phyloP scores from a whole-genome alignment of 169 alveolate genomes.

The Plasmodium coatneyi region DNA sequence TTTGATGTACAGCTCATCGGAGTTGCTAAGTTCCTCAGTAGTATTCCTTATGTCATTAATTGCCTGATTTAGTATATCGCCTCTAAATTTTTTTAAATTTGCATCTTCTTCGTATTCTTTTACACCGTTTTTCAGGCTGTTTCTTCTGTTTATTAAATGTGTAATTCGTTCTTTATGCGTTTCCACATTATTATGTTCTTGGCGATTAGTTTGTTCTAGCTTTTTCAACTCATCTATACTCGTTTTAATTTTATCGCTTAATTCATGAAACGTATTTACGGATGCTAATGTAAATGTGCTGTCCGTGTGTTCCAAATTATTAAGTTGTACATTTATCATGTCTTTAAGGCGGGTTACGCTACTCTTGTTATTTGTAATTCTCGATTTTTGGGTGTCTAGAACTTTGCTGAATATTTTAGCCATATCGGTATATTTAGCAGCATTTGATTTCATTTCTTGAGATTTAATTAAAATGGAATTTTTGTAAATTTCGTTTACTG shows the following conservation, averaged over 20 bases:
- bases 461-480: background rate
- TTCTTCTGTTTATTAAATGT: background rate
- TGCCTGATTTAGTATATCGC: background rate
- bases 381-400: background rate
- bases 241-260: background rate
- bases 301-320: background rate
- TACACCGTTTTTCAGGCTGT: background rate
- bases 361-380: background rate
- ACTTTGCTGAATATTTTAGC: background rate
- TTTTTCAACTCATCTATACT: background rate
- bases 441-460: background rate
- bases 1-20: background rate
- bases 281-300: background rate
- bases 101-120: background rate
- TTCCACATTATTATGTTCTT: background rate
- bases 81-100: background rate
- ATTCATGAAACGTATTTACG: background rate
- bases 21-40: background rate
- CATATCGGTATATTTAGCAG: background rate
- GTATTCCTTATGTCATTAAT: background rate
- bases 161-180: background rate
- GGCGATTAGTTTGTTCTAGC: background rate
- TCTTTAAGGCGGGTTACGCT: background rate
- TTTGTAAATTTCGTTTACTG: background rate
- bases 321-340: background rate